phyloP scores from a whole-genome alignment of 1,284 basidiomycete genomes.

The Schizopora paradoxa region DNA sequence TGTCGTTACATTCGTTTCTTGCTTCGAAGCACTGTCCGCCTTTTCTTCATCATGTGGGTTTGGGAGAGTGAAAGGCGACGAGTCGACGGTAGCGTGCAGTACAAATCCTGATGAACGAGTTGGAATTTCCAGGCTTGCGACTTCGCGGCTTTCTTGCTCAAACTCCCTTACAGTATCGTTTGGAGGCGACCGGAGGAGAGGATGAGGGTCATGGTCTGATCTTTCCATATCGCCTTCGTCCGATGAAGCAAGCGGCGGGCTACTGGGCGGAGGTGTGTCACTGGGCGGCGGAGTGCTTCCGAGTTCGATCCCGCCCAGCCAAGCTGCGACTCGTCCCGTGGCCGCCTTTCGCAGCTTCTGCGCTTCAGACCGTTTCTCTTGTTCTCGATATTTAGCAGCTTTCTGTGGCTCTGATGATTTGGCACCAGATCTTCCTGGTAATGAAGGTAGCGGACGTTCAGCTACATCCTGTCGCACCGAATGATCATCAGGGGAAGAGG shows the following conservation, averaged over 20 bases:
- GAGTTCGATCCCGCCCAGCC: slow-evolving; percentile 60
- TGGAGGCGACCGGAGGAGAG: slow-evolving; percentile 11
- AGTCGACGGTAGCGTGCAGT: slow-evolving; percentile 11
- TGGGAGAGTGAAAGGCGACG: slow-evolving; percentile 7
- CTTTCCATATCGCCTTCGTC: slow-evolving; percentile 24
- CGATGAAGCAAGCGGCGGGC: slow-evolving; percentile 22
- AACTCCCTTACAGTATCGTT: background rate
- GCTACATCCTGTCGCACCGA: slow-evolving; percentile 25
- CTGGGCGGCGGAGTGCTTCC: slow-evolving; percentile 36
- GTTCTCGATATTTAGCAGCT: slow-evolving; percentile 17
- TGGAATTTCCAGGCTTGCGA: slow-evolving; percentile 3
- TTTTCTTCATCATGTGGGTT: background rate
- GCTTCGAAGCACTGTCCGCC: background rate
- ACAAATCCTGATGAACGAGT: slow-evolving; percentile 17
- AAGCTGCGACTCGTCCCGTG: slow-evolving; percentile 69
- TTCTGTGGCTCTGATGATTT: slow-evolving; percentile 18
- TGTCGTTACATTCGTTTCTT: too few relatives aligned
- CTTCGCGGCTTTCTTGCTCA: background rate
- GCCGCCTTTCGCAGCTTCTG: slow-evolving; percentile 43
- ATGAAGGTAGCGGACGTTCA: slow-evolving; percentile 12
- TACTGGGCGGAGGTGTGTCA: slow-evolving; percentile 22
- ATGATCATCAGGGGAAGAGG: slow-evolving; percentile 1
- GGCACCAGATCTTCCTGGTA: slow-evolving; percentile 22
- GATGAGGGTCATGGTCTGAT: slow-evolving; percentile 22
- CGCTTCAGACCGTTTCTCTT: slow-evolving; percentile 30